A percentile compares a stretch with the other conserved stretches of the same genome.
phyloP scores from a whole-genome alignment of 768 basidiomycete genomes.

The Tylopilus sp. region DNA sequence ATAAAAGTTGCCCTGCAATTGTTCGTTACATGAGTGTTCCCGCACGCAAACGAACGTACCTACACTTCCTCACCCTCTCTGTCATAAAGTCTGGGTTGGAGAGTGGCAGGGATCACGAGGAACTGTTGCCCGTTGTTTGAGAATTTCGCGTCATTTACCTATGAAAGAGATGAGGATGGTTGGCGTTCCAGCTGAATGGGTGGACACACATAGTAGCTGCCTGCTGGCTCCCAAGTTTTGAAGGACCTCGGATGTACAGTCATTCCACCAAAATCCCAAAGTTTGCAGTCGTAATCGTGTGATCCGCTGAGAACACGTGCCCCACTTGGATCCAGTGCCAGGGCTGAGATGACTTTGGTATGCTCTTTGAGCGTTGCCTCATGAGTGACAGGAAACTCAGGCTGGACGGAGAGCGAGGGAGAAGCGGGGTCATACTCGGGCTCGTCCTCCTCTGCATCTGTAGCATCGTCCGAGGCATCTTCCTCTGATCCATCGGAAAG shows the following conservation, averaged over 20 bases:
- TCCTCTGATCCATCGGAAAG: constrained; percentile 16
- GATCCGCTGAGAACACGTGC: constrained; percentile 89
- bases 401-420: constrained; percentile 37
- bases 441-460: constrained; percentile 19
- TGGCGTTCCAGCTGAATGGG: neutral
- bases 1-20: constrained; percentile 68
- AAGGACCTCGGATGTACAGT: constrained; percentile 86
- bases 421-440: constrained; percentile 55
- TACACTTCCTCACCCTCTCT: constrained; percentile 93
- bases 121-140: constrained; percentile 85
- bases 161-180: constrained; percentile 1
- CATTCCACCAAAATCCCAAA: constrained; percentile 99
- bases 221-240: constrained; percentile 94
- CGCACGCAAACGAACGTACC: constrained; percentile 31
- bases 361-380: constrained; percentile 94
- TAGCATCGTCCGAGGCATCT: constrained; percentile 25
- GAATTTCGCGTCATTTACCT: constrained; percentile 92
- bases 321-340: constrained; percentile 91
- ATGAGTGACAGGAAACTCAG: constrained; percentile 82
- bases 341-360: constrained; percentile 89
- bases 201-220: constrained; percentile 76
- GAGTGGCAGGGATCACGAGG: constrained; percentile 83
- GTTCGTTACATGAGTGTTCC: constrained; percentile 43
- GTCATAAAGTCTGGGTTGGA: constrained; percentile 85
- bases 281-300: constrained; percentile 96